phyloP scores from a whole-genome alignment of 2,329 filamentous ascomycete genomes.

The Aspergillus melleus region DNA sequence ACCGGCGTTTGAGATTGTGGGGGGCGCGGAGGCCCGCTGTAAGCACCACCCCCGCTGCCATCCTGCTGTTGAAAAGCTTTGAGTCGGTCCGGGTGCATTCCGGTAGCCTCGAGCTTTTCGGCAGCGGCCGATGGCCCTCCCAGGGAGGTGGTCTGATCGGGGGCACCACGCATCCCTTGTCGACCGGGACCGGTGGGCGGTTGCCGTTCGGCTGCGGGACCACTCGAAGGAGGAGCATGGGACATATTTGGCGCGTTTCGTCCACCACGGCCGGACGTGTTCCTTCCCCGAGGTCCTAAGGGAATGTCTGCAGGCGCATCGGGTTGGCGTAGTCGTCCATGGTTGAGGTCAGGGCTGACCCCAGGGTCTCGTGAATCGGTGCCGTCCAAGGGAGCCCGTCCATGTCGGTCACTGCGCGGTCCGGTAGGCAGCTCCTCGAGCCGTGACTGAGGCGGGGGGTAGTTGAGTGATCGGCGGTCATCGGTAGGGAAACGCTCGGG shows the following conservation, averaged over 20 bases:
- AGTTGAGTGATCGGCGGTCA: slow-evolving; percentile 34
- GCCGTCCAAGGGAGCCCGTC: slow-evolving; percentile 25
- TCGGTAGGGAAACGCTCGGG: slow-evolving; percentile 39
- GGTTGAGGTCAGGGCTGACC: slow-evolving; percentile 42
- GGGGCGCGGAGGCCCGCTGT: slow-evolving; percentile 20
- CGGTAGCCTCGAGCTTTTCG: slow-evolving; percentile 39
- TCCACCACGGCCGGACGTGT: slow-evolving; percentile 36
- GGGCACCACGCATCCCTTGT: slow-evolving; percentile 35
- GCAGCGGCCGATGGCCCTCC: slow-evolving; percentile 33
- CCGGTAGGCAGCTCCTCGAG: slow-evolving; percentile 54
- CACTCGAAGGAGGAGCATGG: slow-evolving; percentile 16
- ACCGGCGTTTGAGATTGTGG: slow-evolving; percentile 28
- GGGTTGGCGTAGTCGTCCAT: slow-evolving; percentile 48
- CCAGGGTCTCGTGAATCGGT: slow-evolving; percentile 40
- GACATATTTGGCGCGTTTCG: slow-evolving; percentile 39
- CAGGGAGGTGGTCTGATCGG: slow-evolving; percentile 32
- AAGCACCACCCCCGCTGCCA: slow-evolving; percentile 11
- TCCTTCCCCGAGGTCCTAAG: slow-evolving; percentile 54
- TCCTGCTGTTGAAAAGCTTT: slow-evolving; percentile 43
- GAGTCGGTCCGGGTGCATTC: slow-evolving; percentile 57
- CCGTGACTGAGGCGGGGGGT: slow-evolving; percentile 26
- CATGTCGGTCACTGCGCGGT: slow-evolving; percentile 48
- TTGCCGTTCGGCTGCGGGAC: slow-evolving; percentile 38
- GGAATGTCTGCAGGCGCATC: slow-evolving; percentile 48
- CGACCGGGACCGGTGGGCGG: slow-evolving; percentile 46